These are phyloP conservation scores for Aspergillus floridensis DNA, from an alignment of 2,329 filamentous ascomycete species.

Conservation along the genomic window DNA sequence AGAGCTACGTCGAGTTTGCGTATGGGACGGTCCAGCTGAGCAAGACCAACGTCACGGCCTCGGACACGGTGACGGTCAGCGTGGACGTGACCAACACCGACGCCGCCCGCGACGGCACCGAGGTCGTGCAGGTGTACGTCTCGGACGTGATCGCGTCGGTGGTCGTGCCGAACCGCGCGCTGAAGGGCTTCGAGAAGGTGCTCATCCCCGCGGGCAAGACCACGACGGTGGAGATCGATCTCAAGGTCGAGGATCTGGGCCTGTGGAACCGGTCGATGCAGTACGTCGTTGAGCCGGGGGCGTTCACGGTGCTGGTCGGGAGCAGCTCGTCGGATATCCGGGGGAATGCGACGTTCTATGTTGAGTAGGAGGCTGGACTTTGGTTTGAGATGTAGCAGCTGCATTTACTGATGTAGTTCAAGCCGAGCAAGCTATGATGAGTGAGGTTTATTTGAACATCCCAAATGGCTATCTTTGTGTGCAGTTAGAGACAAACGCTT, in stretches of 20 bases:
- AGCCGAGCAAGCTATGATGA: no score
- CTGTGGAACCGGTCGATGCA: constrained; percentile 61
- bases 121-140: constrained; percentile 68
- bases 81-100: constrained; percentile 61
- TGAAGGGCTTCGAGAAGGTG: constrained; percentile 68
- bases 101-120: constrained; percentile 56
- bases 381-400: not conserved
- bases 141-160: constrained; percentile 62
- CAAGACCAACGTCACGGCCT: constrained; percentile 49
- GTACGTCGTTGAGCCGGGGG: constrained; percentile 71
- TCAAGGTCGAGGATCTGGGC: constrained; percentile 52
- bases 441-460: no score
- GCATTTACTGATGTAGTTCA: not conserved
- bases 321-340: constrained; percentile 42
- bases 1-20: constrained; percentile 63
- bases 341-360: constrained; percentile 33
- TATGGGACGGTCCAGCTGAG: constrained; percentile 43
- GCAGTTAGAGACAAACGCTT: no score
- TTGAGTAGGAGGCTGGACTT: constrained; percentile 14
- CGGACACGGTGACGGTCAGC: constrained; percentile 57
- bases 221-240: constrained; percentile 51
- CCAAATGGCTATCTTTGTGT: no score
- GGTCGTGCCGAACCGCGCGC: constrained; percentile 61
- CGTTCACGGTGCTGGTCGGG: constrained; percentile 63
- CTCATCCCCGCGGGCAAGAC: constrained; percentile 59